Percentiles rank a stretch among this genome's conserved stretches.
These are phyloP conservation scores for Podospora tetraspora DNA, from an alignment of 495 filamentous ascomycete genomes.

Conservation along the genomic window DNA sequence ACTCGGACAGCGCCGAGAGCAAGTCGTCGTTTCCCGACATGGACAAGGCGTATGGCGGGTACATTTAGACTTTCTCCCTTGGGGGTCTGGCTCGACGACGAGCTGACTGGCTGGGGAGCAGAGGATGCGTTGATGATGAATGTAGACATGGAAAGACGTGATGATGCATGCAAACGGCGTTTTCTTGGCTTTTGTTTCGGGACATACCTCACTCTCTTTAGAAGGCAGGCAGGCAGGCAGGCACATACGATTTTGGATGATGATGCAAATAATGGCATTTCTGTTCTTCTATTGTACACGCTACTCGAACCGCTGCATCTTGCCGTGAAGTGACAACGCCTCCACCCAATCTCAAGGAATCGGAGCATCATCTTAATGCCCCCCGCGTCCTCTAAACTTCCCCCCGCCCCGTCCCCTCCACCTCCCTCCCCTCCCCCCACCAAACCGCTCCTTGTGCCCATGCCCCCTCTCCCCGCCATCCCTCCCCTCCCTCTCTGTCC, in stretches of 20 bases:
- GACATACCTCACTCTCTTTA: conserved; percentile 3
- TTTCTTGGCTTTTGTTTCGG: background rate
- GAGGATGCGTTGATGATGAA: background rate
- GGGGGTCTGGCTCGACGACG: too few relatives aligned
- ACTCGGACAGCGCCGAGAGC: conserved; percentile 8
- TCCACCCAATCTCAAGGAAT: background rate
- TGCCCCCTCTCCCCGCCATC: conserved; percentile 28
- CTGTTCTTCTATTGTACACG: background rate
- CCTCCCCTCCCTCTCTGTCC: conserved; percentile 25
- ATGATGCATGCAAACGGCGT: conserved; percentile 3
- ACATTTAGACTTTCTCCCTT: background rate
- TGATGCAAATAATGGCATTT: background rate
- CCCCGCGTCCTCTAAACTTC: conserved; percentile 23
- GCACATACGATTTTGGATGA: conserved; percentile 6
- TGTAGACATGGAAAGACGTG: background rate
- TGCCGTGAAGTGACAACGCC: background rate
- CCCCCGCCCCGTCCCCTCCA: conserved; percentile 27
- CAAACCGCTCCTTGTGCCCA: conserved; percentile 35
- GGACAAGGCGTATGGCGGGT: background rate
- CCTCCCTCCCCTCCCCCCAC: conserved; percentile 30
- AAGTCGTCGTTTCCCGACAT: background rate
- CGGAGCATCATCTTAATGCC: background rate
- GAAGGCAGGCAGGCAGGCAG: background rate
- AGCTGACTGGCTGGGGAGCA: background rate
- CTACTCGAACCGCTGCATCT: background rate